Conservation (phyloP, 768 basidiomycete genomes). For the Dioszegia hungarica region DNA sequence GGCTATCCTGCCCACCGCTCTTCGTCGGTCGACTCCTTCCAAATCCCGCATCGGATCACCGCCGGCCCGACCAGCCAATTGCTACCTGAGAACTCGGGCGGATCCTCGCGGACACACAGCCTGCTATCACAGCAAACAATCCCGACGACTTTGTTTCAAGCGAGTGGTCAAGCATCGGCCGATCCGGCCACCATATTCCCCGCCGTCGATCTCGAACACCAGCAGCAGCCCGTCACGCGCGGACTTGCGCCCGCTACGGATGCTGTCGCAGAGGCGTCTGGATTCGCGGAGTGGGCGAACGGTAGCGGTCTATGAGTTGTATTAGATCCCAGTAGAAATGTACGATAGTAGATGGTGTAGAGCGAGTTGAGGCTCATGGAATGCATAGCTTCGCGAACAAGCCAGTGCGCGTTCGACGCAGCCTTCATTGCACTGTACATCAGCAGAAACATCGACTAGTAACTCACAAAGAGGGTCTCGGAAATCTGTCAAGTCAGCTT, state of each 20-base stretch:
- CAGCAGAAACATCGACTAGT: not conserved
- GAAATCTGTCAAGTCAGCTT: slow-evolving; percentile 25
- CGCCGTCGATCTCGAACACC: not conserved
- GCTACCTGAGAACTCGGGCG: not conserved
- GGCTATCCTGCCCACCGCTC: not conserved
- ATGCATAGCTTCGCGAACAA: too few relatives aligned
- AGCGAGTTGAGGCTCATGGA: too few relatives aligned
- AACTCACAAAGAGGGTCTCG: slow-evolving; percentile 38
- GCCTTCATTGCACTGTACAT: slow-evolving; percentile 26
- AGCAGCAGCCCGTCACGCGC: too few relatives aligned
- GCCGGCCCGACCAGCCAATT: not conserved
- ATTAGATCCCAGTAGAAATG: not conserved
- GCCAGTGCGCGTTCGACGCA: too few relatives aligned
- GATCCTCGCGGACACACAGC: not conserved
- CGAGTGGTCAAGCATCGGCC: not conserved
- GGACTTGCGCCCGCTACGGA: not conserved
- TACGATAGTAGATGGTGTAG: not conserved
- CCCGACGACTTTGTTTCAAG: too few relatives aligned
- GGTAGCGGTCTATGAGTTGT: not conserved
- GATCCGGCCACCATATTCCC: not conserved
- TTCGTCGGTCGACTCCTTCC: slow-evolving; percentile 3
- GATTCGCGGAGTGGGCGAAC: slow-evolving; percentile 6
- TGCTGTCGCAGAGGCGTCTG: not conserved
- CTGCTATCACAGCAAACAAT: not conserved
- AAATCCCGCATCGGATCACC: not conserved